Percentiles rank a stretch among this genome's conserved stretches.
Evolutionary conservation across 371 early-diverging fungal genomes (phyloP).

Genomic region (Mucor irregularis): DNA sequence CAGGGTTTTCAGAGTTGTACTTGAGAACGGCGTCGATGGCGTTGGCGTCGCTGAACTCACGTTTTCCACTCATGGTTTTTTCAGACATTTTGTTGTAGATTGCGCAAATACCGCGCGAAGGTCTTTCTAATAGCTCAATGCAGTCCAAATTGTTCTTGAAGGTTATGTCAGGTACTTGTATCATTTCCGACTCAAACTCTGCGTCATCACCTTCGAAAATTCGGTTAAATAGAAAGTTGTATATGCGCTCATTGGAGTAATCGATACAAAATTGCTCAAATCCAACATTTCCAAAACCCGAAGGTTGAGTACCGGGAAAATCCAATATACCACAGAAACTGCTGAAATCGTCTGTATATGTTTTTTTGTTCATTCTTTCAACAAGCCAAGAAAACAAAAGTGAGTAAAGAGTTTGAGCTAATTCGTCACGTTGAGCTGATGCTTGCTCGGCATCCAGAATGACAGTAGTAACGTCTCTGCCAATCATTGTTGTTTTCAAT

Average conservation of each 20-base stretch:
- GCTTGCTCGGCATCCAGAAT: constrained; percentile 54
- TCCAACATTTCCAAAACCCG: constrained; percentile 19
- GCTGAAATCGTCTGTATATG: constrained; percentile 51
- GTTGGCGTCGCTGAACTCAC: constrained; percentile 24
- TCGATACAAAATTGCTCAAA: constrained; percentile 79
- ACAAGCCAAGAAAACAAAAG: constrained; percentile 31
- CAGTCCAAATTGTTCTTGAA: constrained; percentile 37
- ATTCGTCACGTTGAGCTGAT: constrained; percentile 26
- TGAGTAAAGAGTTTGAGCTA: constrained; percentile 21
- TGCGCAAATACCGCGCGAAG: constrained; percentile 47
- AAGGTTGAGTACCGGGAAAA: constrained; percentile 54
- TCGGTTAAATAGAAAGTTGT: constrained; percentile 57
- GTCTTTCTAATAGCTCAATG: constrained; percentile 41
- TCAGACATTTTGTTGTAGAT: constrained; percentile 36
- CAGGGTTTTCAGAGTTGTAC: constrained; percentile 16
- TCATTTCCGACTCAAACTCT: constrained; percentile 48
- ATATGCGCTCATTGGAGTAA: constrained; percentile 79
- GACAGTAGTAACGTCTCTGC: constrained; percentile 52
- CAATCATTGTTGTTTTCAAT: constrained; percentile 22
- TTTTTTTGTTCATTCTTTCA: constrained; percentile 19
- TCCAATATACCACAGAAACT: constrained; percentile 77
- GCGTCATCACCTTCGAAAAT: constrained; percentile 57
- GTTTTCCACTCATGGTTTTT: constrained; percentile 23
- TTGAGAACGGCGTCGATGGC: constrained; percentile 27
- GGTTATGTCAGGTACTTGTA: constrained; percentile 40